phyloP scores from a whole-genome alignment of 129 eudicot genomes.

The Gnaphalium uliginosum region DNA sequence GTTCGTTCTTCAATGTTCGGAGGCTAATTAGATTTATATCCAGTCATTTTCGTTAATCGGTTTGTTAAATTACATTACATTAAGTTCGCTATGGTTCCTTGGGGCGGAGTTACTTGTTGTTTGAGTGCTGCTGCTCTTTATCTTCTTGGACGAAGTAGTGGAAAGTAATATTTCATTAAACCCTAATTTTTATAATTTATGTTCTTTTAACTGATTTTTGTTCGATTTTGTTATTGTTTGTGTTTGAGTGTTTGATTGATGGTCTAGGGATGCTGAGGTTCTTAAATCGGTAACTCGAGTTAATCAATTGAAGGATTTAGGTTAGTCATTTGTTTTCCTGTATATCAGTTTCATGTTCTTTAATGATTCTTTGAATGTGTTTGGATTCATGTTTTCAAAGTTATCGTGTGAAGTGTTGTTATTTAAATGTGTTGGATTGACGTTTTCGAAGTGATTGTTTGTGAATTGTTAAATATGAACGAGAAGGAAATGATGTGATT shows the following conservation, averaged over 20 bases:
- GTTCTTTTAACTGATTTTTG: neutral
- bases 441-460: neutral
- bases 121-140: slow-evolving; percentile 97
- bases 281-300: slow-evolving; percentile 88
- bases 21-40: neutral
- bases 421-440: too few species aligned
- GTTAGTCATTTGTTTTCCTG: slow-evolving; percentile 36
- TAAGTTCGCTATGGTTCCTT: slow-evolving; percentile 51
- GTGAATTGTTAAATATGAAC: neutral
- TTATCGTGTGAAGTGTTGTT: neutral
- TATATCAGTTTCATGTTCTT: neutral
- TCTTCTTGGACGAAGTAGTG: slow-evolving; percentile 89
- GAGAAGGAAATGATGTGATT: neutral
- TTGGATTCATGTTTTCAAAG: neutral
- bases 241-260: slow-evolving; percentile 26
- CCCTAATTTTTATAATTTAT: too few species aligned
- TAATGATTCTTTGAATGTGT: neutral
- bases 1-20: slow-evolving; percentile 18
- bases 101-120: slow-evolving; percentile 93
- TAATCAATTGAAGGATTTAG: slow-evolving; percentile 84
- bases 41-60: slow-evolving; percentile 11
- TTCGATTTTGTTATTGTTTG: slow-evolving; percentile 1
- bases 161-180: slow-evolving; percentile 48
- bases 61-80: neutral
- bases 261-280: slow-evolving; percentile 80